These are phyloP conservation scores for Diaporthe eres DNA, from an alignment of 2,329 filamentous ascomycete genomes.

Conservation along the genomic window DNA sequence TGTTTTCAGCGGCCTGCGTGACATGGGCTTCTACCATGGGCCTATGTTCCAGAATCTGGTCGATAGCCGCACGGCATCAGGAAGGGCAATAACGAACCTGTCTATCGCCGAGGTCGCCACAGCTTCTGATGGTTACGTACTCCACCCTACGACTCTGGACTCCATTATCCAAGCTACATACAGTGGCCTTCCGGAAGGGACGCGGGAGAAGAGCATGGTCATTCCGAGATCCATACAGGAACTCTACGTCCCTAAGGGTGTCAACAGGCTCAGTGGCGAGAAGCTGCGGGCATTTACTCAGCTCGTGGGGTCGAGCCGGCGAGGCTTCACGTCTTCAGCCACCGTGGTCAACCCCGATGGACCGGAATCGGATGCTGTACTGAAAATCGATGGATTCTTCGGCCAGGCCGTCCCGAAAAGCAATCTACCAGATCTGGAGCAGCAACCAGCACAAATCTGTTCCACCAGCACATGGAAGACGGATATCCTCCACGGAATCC, in stretches of 20 bases:
- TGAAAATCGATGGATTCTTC: too few relatives aligned
- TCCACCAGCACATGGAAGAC: too few relatives aligned
- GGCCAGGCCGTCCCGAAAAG: too few relatives aligned
- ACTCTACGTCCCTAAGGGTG: slow-evolving; percentile 10
- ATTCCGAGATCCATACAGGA: slow-evolving; percentile 20
- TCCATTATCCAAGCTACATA: slow-evolving; percentile 42
- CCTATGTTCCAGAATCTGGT: slow-evolving; percentile 45
- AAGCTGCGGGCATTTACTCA: background rate
- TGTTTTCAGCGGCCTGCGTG: background rate
- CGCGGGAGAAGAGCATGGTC: background rate
- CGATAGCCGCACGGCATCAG: slow-evolving; percentile 4
- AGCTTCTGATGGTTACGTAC: slow-evolving; percentile 27
- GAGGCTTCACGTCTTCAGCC: too few relatives aligned
- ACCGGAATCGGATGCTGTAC: too few relatives aligned
- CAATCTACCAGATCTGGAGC: too few relatives aligned
- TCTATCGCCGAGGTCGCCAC: background rate
- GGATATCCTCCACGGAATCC: too few relatives aligned
- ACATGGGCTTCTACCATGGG: slow-evolving; percentile 43
- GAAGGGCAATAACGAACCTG: too few relatives aligned
- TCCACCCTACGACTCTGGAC: slow-evolving; percentile 49
- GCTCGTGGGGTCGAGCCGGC: too few relatives aligned
- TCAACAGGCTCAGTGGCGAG: background rate
- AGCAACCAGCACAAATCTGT: too few relatives aligned
- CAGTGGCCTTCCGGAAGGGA: slow-evolving; percentile 27
- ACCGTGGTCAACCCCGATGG: too few relatives aligned